Base-by-base conservation (phyloP, 2,329 filamentous ascomycete genomes). In the Aspergillus carbonarius region DNA sequence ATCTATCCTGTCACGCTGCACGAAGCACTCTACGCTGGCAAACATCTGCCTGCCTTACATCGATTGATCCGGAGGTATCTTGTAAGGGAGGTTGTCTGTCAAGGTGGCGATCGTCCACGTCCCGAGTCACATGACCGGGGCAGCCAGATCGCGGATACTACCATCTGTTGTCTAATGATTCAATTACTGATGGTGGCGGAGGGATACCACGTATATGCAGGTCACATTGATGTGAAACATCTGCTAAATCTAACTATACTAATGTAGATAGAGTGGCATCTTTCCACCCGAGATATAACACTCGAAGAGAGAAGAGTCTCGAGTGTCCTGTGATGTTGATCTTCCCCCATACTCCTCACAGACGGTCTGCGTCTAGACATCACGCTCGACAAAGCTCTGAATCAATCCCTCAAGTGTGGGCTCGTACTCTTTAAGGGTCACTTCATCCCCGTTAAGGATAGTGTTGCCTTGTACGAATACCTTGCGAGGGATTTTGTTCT, bases 391-490 rank as follows among this genome's bases (percentile, higher is more conserved):
- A 82, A 85, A 96, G 75, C 91, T 95, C 81, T 91, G 83, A 61
- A 96, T 88, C 80, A 98, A 87, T 5, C 93, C 93, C 74, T 90
- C 85, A 6, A 88, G 79, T 5, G 86, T 90, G 1, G 92, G 83
- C 66, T 96, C 91, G 76, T 97, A 97, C 78, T 97, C 92, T 78
- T 88, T 90, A 75, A 96, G 76, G 13, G 81, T 83, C 30, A 96
- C 90, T 72, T 87, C 84, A 58, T 89, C 91, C 0, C 83, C 85
- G 12, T 83, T 78, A 40, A 95, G 71, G 57, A 88, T 83, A 0
- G 93, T 97, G 75, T 96, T 98, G 60, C 91, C 92, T 79, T 97
- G 93, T 55, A 97, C 92, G 78, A 96, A 97, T 46, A 97, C 78
- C 71, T 85, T 88, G 68, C 88, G 86, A 40, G 68, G 70, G 0